Evolutionary conservation across 139 green algal species (phyloP).

Genomic region (Asterochloris erici): DNA sequence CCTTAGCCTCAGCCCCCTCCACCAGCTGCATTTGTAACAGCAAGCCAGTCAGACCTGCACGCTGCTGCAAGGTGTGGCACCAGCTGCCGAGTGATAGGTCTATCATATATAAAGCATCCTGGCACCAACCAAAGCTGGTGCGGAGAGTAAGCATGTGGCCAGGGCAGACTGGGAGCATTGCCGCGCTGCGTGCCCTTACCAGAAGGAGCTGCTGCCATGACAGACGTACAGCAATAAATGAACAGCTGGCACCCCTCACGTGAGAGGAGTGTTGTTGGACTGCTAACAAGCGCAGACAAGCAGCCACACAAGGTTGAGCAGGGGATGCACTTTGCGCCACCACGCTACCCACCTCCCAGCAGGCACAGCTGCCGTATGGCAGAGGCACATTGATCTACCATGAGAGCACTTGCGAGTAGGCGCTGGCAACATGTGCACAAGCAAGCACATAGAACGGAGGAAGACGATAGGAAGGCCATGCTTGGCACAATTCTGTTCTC

Average conservation of each 20-base stretch:
- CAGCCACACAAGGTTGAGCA: too few species aligned
- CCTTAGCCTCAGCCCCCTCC: conserved; percentile 80
- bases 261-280: too few species aligned
- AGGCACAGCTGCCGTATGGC: too few species aligned
- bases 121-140: neutral
- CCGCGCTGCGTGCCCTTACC: neutral
- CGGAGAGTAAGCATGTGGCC: neutral
- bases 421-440: neutral
- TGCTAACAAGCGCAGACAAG: too few species aligned
- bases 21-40: conserved; percentile 56
- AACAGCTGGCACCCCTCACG: too few species aligned
- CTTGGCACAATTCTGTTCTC: neutral
- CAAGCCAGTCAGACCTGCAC: neutral
- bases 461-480: neutral
- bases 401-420: neutral
- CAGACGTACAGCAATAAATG: neutral
- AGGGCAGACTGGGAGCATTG: neutral
- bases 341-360: too few species aligned
- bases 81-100: neutral
- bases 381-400: too few species aligned
- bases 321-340: too few species aligned
- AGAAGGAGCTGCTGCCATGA: neutral
- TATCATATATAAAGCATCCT: neutral
- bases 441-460: neutral
- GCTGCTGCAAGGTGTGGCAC: neutral